Evolutionary conservation across 2,329 filamentous ascomycete genomes (phyloP).

Genomic region (Epicoccum sorghinum): DNA sequence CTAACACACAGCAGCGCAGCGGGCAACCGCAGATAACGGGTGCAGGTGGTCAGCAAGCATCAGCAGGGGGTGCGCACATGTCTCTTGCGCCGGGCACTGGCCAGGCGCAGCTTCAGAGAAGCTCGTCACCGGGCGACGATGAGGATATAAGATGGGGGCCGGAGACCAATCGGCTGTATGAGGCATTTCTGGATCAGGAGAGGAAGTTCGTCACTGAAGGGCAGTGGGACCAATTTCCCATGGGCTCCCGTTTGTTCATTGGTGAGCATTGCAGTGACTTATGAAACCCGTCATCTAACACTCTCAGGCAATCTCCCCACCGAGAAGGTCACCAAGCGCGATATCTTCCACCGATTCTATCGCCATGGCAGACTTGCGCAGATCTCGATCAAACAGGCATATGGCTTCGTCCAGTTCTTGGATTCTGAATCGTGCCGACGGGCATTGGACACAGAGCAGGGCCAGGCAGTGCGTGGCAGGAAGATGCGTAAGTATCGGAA

Average conservation of each 20-base stretch:
- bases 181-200: constrained; percentile 75
- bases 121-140: constrained; percentile 43
- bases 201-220: constrained; percentile 77
- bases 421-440: constrained; percentile 73
- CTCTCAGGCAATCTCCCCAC: constrained; percentile 82
- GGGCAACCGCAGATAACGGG: constrained; percentile 35
- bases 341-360: constrained; percentile 91
- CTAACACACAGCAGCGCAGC: constrained; percentile 38
- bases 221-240: constrained; percentile 80
- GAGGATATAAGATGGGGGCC: constrained; percentile 60
- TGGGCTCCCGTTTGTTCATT: constrained; percentile 79
- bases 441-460: constrained; percentile 80
- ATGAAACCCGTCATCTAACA: constrained; percentile 18
- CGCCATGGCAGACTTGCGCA: constrained; percentile 86
- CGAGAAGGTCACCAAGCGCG: constrained; percentile 90
- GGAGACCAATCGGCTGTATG: constrained; percentile 70
- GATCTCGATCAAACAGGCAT: constrained; percentile 94
- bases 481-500: constrained; percentile 79
- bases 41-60: constrained; percentile 22
- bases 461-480: constrained; percentile 80
- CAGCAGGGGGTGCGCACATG: constrained; percentile 33
- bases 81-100: constrained; percentile 36
- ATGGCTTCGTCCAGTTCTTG: constrained; percentile 95
- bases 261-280: constrained; percentile 58
- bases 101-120: constrained; percentile 33